A percentile compares a stretch with the other conserved stretches of the same genome.
Evolutionary conservation across 192 early-diverging fungal species (phyloP).

Genomic region (Podila clonocystis): DNA sequence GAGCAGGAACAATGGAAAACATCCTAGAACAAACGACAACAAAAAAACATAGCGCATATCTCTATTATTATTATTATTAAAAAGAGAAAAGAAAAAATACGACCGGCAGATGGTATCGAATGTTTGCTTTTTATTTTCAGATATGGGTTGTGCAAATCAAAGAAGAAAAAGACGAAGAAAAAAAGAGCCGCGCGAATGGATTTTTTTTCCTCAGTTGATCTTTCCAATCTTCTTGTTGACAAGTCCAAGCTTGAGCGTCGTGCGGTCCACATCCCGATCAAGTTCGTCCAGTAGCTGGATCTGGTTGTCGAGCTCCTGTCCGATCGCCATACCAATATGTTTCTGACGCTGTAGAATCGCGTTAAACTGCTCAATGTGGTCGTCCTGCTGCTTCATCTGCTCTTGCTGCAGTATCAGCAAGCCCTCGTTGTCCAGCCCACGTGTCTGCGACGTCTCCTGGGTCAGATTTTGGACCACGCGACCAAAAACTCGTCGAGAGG

Average conservation of each 20-base stretch:
- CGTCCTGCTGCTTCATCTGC: constrained; percentile 87
- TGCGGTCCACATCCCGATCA: constrained; percentile 81
- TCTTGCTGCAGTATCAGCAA: constrained; percentile 81
- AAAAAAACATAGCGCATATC: constrained; percentile 2
- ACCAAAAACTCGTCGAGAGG: constrained; percentile 75
- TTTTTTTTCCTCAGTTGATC: constrained; percentile 56
- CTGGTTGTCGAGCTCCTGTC: constrained; percentile 91
- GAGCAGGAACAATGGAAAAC: background rate
- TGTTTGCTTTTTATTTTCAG: too few relatives aligned
- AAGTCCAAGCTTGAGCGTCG: constrained; percentile 75
- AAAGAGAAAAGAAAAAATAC: background rate
- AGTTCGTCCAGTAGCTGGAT: constrained; percentile 90
- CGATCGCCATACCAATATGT: constrained; percentile 88
- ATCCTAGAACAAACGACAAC: background rate
- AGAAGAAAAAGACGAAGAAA: background rate
- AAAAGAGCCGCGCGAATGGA: background rate
- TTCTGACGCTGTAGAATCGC: constrained; percentile 83
- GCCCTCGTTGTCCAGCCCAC: constrained; percentile 78
- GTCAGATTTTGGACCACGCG: constrained; percentile 60
- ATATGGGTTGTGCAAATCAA: too few relatives aligned
- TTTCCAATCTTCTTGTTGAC: constrained; percentile 85
- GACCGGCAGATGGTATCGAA: too few relatives aligned
- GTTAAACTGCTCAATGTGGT: constrained; percentile 77
- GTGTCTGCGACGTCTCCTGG: constrained; percentile 83
- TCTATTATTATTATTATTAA: background rate